Evolutionary conservation across 2,329 filamentous ascomycete species (phyloP), one percentile per base, ranked within the genome.

Genomic region (Xylaria sp.): DNA sequence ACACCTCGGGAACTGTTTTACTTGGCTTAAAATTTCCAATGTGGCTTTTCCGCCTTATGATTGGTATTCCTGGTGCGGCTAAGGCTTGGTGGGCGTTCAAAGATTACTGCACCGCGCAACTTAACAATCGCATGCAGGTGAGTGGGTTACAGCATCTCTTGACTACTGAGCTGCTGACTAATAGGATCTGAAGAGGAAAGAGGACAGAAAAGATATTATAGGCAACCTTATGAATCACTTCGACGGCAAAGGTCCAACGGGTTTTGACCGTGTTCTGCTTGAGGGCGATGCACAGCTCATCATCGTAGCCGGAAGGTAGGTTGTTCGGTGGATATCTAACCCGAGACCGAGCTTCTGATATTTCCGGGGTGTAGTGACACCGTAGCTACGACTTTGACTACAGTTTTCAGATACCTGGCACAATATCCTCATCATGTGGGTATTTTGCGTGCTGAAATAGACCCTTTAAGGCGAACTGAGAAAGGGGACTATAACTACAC

Each of bases 1-100:
- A 70, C 18, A 53, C 65, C 16, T 18, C 35, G 2, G 69, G 51
- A 5, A 5, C 66, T 4, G 37, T 9, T 10, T 35, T 48, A 1
- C 53, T 65, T 9, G 32, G 58, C n/a, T 53, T 62, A 16, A 68
- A 64, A 23, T 25, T 73, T 4, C 71, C 71, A 0, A 61, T 60
- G 44, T 73, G 71, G 71, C 42, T 70, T 18, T 70, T 73, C 58
- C 67, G 65, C 32, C 25, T 72, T 8, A 2, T 64, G 12, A 42
- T 47, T 12, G 44, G 37, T 21, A 69, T 69, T 21, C 69, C 63
- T 12, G 63, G 57, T n/a, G 23, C 21, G 12, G 25, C 35, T 23
- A 60, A 44, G 8, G 32, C 60, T 18, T 69, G 58, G 58, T 71
- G 66, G 65, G 37, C 6, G 1, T 68, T 69, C 5, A 60, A 65